Base-by-base conservation (phyloP, 2,329 filamentous ascomycete genomes). In the Ceratocystis ficicola region DNA sequence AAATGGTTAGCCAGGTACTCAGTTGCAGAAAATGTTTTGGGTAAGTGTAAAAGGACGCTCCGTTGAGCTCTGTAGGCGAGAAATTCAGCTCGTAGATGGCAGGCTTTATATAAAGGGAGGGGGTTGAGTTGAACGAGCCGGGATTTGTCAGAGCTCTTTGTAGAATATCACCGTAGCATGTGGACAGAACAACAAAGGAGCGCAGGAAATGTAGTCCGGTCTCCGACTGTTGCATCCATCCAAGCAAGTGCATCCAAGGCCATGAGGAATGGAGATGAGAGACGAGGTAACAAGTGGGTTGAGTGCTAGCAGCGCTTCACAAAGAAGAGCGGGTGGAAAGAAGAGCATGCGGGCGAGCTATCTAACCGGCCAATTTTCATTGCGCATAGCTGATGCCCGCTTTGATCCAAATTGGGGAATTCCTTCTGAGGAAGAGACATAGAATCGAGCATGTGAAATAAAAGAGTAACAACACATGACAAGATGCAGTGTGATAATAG, bases 1-100 rank as follows among this genome's bases (percentile, higher is more conserved):
- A 68, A 62, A 59, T 70, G 28, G 22, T 57, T 57, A 28, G 22
- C 28, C 1, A 57, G 28, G 25, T 57, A 57, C 52, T 75, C 68
- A 75, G 73, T 62, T 65, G 68, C 62, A 48, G 25, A 17, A 25
- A 41, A n/a, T 20, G 41, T 48, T 6, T 48, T n/a, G 12, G 46
- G n/a, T 5, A 20, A 7, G 17, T 48, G 8, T 4, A 7, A 48
- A 48, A 48, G 20, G 46, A 17, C 12, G 22, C 17, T 20, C 17
- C 4, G 17, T n/a, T 48, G 17, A 20, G 17, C 46, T 7, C 30
- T 5, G 17, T n/a, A 22, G 46, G 17, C 20, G 17, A n/a, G 46
- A 8, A n/a, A 48, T 48, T 7, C 46, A 7, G 30, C 5, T 17
- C 15, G 20, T 48, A 7, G 46, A n/a, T 48, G 20, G 4, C 5